Evolutionary conservation across 495 filamentous ascomycete genomes (phyloP), one percentile per base, ranked within the genome.

Genomic region (Penicillium paradoxum): DNA sequence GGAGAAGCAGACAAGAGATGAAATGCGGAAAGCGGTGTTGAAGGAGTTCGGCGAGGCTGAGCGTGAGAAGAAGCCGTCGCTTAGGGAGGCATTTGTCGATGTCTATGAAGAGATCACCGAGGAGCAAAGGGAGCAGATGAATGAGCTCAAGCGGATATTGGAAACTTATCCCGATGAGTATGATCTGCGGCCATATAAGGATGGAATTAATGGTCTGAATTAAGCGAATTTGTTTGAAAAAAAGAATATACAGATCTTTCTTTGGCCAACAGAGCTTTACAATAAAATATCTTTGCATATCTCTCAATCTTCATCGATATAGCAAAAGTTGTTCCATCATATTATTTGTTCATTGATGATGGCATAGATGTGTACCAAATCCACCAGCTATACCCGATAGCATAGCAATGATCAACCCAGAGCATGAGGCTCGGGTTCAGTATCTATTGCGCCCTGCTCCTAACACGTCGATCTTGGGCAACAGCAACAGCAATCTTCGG

Each of bases 121-220:
- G 50, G 93, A 97, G 54, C 74, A 86, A 39, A 80, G 74, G 66
- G 79, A 71, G 53, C 95, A 99, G 74, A 89, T 91, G 80, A 73
- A 74, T 57, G 82, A 89, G 72, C 71, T 99, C 51, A 89, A 74
- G 68, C 75, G 79, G 2, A 75, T 95, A 39, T 55, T 99, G 24
- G 84, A 91, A 63, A 83, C 80, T 58, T 99, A 97, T 76, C 92
- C 93, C 0, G 83, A 86, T 9, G 93, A 99, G 74, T 99, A 99
- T 71, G 90, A 97, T 66, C 49, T 95, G 27, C 79, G 76, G 30
- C 81, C 83, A 49, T 92, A 82, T 72, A 86, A 96, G 62, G 85
- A 79, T 33, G 91, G 91, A 2, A 79, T 79, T 29, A 83, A 87
- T 13, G 88, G 84, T 43, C 62, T 92, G 59, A 56, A 64, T 15